These are phyloP conservation scores for Coniosporium tulheliwenetii DNA, from an alignment of 2,329 filamentous ascomycete species.

Conservation along the genomic window DNA sequence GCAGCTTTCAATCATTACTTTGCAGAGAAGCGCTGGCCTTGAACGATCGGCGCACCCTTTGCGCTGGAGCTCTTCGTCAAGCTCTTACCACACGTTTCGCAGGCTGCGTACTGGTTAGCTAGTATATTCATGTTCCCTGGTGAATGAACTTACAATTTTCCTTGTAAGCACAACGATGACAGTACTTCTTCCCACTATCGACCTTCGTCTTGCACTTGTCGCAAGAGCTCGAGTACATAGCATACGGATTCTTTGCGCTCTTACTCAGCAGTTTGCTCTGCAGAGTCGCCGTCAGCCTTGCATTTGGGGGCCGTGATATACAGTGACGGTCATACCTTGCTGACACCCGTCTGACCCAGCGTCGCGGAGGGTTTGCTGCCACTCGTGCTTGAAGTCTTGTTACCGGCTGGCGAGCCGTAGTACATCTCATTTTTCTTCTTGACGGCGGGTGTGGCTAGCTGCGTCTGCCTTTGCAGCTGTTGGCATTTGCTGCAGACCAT, in stretches of 20 bases:
- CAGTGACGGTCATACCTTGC: conserved; percentile 31
- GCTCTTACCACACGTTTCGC: conserved; percentile 47
- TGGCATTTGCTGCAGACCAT: conserved; percentile 54
- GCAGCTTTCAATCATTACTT: conserved; percentile 24
- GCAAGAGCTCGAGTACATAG: conserved; percentile 46
- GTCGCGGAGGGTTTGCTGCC: conserved; percentile 34
- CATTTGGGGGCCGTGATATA: neutral
- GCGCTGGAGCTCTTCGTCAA: conserved; percentile 34
- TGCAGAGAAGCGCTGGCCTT: conserved; percentile 46
- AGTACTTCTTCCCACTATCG: conserved; percentile 44
- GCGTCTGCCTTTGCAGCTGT: conserved; percentile 42
- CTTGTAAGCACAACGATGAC: conserved; percentile 48
- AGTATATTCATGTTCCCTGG: neutral
- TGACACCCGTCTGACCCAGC: conserved; percentile 40
- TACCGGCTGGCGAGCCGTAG: conserved; percentile 39
- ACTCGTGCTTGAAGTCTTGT: conserved; percentile 19
- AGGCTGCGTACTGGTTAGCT: conserved; percentile 26
- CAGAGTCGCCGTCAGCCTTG: neutral
- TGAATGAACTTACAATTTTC: conserved; percentile 33
- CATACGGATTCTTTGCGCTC: conserved; percentile 50
- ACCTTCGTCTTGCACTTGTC: conserved; percentile 47
- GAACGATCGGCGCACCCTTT: conserved; percentile 35
- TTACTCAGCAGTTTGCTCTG: conserved; percentile 51
- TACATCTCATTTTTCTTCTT: conserved; percentile 55
- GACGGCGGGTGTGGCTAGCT: conserved; percentile 47